These are phyloP conservation scores for Botrytis elliptica DNA, from an alignment of 2,329 filamentous ascomycete species.

Conservation along the genomic window DNA sequence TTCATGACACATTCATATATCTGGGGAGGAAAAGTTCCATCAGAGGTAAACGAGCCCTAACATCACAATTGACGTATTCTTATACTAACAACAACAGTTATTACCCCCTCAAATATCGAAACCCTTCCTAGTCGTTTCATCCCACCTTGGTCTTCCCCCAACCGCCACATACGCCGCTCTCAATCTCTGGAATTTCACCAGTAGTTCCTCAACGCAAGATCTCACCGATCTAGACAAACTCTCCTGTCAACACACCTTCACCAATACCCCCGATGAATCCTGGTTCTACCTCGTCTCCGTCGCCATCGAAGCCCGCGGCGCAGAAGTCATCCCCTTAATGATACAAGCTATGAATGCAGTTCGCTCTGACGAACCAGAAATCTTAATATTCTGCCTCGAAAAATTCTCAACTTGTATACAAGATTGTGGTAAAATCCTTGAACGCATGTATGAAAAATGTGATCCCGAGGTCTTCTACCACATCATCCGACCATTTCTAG, in stretches of 20 bases:
- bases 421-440: conserved; percentile 64
- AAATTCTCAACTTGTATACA: conserved; percentile 66
- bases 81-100: conserved; percentile 41
- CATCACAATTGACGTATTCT: too few species aligned
- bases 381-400: conserved; percentile 63
- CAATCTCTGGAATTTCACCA: conserved; percentile 86
- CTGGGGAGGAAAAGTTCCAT: conserved; percentile 77
- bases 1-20: conserved; percentile 85
- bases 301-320: conserved; percentile 83
- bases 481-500: conserved; percentile 81
- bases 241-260: conserved; percentile 75
- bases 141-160: conserved; percentile 75
- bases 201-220: conserved; percentile 46
- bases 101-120: conserved; percentile 75
- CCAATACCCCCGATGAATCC: conserved; percentile 83
- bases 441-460: conserved; percentile 87
- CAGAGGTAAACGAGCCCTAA: conserved; percentile 56
- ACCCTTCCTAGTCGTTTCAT: conserved; percentile 71
- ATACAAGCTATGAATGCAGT: conserved; percentile 71
- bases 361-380: conserved; percentile 55
- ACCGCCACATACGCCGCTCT: conserved; percentile 88
- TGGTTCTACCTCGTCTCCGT: conserved; percentile 94
- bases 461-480: conserved; percentile 88
- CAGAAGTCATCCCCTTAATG: conserved; percentile 73
- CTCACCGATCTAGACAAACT: conserved; percentile 58